A percentile compares a stretch with the other conserved stretches of the same genome.
These are phyloP conservation scores for Agaricales sp. DNA, from an alignment of 1,284 basidiomycete genomes.

Conservation along the genomic window DNA sequence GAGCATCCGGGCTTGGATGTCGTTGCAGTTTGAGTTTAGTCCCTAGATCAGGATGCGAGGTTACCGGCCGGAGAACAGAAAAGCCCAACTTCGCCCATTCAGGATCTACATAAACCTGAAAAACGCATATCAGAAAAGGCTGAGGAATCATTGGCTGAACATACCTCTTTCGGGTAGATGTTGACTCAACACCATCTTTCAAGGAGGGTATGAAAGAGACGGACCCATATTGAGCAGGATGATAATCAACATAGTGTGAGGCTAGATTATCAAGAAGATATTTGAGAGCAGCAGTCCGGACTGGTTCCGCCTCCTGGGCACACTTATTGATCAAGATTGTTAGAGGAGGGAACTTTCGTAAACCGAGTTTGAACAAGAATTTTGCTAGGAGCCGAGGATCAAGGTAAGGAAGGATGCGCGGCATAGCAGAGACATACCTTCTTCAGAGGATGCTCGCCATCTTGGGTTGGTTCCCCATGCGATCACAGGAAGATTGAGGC, in stretches of 20 bases:
- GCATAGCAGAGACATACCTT: conserved; percentile 43
- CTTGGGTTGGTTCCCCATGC: conserved; percentile 78
- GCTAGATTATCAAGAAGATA: conserved; percentile 71
- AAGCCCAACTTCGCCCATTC: conserved; percentile 76
- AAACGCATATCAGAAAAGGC: conserved; percentile 1
- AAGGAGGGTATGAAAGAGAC: conserved; percentile 78
- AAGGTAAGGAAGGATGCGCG: neutral
- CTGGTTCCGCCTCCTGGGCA: conserved; percentile 35
- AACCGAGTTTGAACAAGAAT: conserved; percentile 73
- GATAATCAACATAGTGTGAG: conserved; percentile 56
- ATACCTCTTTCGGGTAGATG: conserved; percentile 66
- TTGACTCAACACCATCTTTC: conserved; percentile 34
- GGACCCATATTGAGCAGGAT: conserved; percentile 39
- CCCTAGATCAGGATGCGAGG: conserved; percentile 37
- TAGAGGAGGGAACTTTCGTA: conserved; percentile 67
- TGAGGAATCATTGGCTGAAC: conserved; percentile 7
- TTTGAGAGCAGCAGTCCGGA: conserved; percentile 51
- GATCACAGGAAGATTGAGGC: conserved; percentile 72
- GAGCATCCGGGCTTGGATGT: conserved; percentile 59
- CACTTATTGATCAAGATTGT: conserved; percentile 61
- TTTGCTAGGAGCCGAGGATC: conserved; percentile 46
- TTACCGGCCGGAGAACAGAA: conserved; percentile 45
- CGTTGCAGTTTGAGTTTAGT: conserved; percentile 66
- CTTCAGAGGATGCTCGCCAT: conserved; percentile 75
- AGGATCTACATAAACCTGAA: conserved; percentile 62